phyloP scores from a whole-genome alignment of 139 green algal species.

The Marvania coccoides region DNA sequence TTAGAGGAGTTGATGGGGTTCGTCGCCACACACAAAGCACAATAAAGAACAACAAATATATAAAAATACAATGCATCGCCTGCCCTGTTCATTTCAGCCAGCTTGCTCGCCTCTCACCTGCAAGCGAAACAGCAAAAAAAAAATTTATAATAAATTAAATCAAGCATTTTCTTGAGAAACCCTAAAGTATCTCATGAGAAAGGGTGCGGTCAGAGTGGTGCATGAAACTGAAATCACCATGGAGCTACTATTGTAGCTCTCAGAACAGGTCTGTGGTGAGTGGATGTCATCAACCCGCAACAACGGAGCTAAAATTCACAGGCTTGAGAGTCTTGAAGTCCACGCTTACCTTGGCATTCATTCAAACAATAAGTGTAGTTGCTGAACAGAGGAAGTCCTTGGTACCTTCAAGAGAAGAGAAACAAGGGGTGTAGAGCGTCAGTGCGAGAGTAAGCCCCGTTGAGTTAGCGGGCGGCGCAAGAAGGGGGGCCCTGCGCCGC shows the following conservation, averaged over 20 bases:
- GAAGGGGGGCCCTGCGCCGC: slow-evolving; percentile 1
- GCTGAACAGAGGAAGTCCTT: not conserved
- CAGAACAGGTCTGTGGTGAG: slow-evolving; percentile 51
- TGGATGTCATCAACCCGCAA: slow-evolving; percentile 24
- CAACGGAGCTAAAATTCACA: not conserved
- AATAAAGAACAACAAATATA: not conserved
- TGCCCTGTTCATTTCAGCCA: too few relatives aligned
- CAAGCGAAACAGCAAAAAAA: too few relatives aligned
- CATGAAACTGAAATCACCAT: slow-evolving; percentile 19
- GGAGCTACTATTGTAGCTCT: slow-evolving; percentile 9
- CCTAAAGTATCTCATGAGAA: not conserved
- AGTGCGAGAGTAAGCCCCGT: slow-evolving; percentile 98
- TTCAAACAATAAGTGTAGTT: too few relatives aligned
- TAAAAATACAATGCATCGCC: too few relatives aligned
- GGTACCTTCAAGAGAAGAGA: not conserved
- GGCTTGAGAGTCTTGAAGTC: not conserved
- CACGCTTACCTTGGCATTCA: not conserved
- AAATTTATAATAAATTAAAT: too few relatives aligned
- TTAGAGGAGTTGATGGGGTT: too few relatives aligned
- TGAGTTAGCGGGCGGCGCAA: slow-evolving; percentile 73
- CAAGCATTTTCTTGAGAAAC: too few relatives aligned
- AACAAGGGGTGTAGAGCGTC: slow-evolving; percentile 48
- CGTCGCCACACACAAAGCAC: not conserved
- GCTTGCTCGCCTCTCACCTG: too few relatives aligned
- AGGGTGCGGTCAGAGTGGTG: slow-evolving; percentile 33